These are phyloP conservation scores for Penicilliopsis zonata DNA, from an alignment of 495 filamentous ascomycete genomes.

Conservation along the genomic window DNA sequence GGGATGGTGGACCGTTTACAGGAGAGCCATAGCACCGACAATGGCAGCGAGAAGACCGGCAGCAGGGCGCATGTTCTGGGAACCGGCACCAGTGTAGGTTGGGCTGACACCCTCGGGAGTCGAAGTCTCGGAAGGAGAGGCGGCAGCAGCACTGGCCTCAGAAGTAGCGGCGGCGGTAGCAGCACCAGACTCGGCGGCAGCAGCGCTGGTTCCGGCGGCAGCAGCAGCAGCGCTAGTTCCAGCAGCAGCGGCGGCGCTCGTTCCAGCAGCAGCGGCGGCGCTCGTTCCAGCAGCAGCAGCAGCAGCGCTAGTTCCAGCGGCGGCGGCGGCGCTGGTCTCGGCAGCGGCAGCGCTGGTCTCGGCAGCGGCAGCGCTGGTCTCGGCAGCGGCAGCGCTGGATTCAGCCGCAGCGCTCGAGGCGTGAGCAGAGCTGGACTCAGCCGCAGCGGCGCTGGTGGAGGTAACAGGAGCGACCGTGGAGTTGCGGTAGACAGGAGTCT, in stretches of 20 bases:
- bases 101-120: neutral
- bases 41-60: conserved; percentile 25
- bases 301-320: conserved; percentile 4
- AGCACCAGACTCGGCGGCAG: conserved; percentile 15
- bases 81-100: conserved; percentile 23
- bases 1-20: conserved; percentile 14
- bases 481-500: neutral
- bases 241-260: conserved; percentile 4
- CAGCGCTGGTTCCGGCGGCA: conserved; percentile 6
- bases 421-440: conserved; percentile 10
- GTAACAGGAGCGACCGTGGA: neutral
- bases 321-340: conserved; percentile 1
- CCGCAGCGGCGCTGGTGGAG: conserved; percentile 10
- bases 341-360: conserved; percentile 5
- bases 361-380: conserved; percentile 2
- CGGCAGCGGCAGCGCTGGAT: conserved; percentile 3
- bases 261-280: conserved; percentile 2
- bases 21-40: conserved; percentile 26
- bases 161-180: conserved; percentile 4
- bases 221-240: neutral
- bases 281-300: conserved; percentile 3
- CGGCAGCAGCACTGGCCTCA: conserved; percentile 1
- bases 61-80: conserved; percentile 19
- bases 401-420: conserved; percentile 1
- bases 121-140: conserved; percentile 3